phyloP scores from a whole-genome alignment of 2,329 filamentous ascomycete genomes.

The Paraphaeosphaeria sporulosa region DNA sequence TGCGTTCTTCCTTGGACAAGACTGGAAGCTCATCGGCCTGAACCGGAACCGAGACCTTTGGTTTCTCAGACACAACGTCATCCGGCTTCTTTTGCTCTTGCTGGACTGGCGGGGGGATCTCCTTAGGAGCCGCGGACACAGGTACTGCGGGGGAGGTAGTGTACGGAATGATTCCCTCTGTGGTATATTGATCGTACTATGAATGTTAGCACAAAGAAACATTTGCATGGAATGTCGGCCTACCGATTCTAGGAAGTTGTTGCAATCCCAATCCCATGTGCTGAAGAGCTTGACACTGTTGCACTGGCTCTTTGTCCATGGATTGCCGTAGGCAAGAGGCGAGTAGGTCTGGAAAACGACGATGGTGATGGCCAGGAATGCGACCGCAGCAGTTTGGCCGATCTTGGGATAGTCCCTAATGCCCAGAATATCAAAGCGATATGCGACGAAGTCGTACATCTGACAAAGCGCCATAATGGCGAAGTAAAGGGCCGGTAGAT shows the following conservation, averaged over 20 bases:
- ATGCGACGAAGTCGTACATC: slow-evolving; percentile 83
- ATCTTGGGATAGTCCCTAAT: slow-evolving; percentile 74
- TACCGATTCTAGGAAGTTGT: slow-evolving; percentile 86
- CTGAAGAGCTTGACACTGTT: slow-evolving; percentile 84
- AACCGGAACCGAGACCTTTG: slow-evolving; percentile 42
- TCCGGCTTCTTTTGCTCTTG: slow-evolving; percentile 29
- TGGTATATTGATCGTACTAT: slow-evolving; percentile 24
- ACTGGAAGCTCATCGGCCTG: slow-evolving; percentile 40
- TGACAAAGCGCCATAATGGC: slow-evolving; percentile 89
- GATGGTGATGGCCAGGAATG: slow-evolving; percentile 77
- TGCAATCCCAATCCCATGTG: slow-evolving; percentile 98
- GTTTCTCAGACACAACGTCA: slow-evolving; percentile 34
- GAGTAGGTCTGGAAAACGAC: slow-evolving; percentile 84
- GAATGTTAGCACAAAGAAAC: background rate
- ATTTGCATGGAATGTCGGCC: slow-evolving; percentile 54
- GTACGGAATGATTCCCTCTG: slow-evolving; percentile 20
- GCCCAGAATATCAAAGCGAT: slow-evolving; percentile 73
- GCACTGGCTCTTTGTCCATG: slow-evolving; percentile 91
- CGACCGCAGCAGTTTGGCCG: slow-evolving; percentile 75
- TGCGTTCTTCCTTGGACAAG: slow-evolving; percentile 74
- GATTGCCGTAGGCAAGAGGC: slow-evolving; percentile 89
- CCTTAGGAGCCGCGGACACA: slow-evolving; percentile 33
- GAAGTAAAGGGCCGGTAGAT: slow-evolving; percentile 97
- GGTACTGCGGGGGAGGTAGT: slow-evolving; percentile 29
- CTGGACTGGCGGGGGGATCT: slow-evolving; percentile 25